Percentiles rank a stretch among this genome's conserved stretches.
These are phyloP conservation scores for Cutaneotrichosporon arboriforme DNA, from an alignment of 1,284 basidiomycete species.

Conservation along the genomic window DNA sequence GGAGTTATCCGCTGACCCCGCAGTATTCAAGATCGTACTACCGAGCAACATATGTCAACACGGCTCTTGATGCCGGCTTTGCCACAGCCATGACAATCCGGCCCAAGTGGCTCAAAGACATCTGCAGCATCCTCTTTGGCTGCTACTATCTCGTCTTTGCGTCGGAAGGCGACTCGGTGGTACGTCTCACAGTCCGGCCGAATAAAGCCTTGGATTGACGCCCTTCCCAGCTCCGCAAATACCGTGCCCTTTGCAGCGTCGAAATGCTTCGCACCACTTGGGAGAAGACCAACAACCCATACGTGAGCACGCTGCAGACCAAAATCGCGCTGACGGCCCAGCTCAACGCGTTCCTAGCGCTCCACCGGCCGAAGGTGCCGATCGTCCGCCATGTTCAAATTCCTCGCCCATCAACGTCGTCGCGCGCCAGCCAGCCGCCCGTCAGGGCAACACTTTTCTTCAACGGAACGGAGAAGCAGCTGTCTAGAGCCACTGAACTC, in stretches of 20 bases:
- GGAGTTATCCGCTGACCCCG: neutral
- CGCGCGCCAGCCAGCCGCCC: conserved; percentile 62
- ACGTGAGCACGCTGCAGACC: conserved; percentile 54
- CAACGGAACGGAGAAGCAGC: conserved; percentile 61
- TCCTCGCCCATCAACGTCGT: conserved; percentile 69
- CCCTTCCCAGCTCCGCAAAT: conserved; percentile 72
- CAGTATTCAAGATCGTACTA: conserved; percentile 91
- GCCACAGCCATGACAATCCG: conserved; percentile 88
- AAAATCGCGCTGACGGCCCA: conserved; percentile 37
- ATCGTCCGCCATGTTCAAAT: conserved; percentile 72
- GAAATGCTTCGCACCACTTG: conserved; percentile 93
- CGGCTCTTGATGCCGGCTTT: conserved; percentile 93
- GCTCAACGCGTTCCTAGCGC: conserved; percentile 63
- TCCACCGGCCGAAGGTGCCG: conserved; percentile 58
- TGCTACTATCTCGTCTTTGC: conserved; percentile 91
- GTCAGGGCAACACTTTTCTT: conserved; percentile 83
- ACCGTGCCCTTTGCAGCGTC: conserved; percentile 85
- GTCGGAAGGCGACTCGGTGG: conserved; percentile 90
- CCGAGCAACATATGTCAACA: conserved; percentile 92
- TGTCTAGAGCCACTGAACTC: conserved; percentile 67
- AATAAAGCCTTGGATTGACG: neutral
- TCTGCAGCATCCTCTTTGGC: conserved; percentile 77
- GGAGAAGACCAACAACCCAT: conserved; percentile 94
- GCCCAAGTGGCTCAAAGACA: conserved; percentile 85
- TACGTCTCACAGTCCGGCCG: conserved; percentile 36